phyloP scores from a whole-genome alignment of 495 filamentous ascomycete species.

The Talaromyces ruber region DNA sequence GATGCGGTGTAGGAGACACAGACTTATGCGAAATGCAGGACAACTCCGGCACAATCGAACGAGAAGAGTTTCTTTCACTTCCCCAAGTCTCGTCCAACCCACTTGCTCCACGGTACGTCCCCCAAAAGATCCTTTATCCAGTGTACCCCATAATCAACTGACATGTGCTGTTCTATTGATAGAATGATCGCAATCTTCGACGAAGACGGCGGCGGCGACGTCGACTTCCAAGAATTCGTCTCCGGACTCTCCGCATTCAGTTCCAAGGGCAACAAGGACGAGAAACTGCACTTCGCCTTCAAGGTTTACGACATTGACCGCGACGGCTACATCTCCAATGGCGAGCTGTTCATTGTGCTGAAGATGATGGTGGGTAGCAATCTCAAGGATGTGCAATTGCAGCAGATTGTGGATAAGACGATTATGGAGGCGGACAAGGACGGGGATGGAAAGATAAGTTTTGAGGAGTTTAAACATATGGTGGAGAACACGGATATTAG shows the following conservation, averaged over 20 bases:
- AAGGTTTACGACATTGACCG: conserved; percentile 99
- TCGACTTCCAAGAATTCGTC: conserved; percentile 99
- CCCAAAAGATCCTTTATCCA: not conserved
- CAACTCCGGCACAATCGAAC: conserved; percentile 95
- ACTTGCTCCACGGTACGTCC: conserved; percentile 73
- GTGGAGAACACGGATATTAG: conserved; percentile 96
- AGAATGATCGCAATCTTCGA: conserved; percentile 99
- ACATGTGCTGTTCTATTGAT: conserved; percentile 3
- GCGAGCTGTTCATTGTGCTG: conserved; percentile 96
- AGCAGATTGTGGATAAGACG: conserved; percentile 95
- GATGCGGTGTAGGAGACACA: not conserved
- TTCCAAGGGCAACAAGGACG: conserved; percentile 97
- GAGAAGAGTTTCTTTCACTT: conserved; percentile 94
- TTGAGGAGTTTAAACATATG: conserved; percentile 98
- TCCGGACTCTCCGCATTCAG: conserved; percentile 91
- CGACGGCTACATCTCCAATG: conserved; percentile 97
- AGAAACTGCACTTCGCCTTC: conserved; percentile 96
- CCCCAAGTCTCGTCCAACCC: conserved; percentile 98
- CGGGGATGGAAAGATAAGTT: conserved; percentile 95
- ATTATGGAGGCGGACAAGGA: conserved; percentile 99
- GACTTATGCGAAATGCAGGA: conserved; percentile 47
- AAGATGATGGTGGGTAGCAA: conserved; percentile 99
- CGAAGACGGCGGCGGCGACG: conserved; percentile 94
- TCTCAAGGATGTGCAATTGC: conserved; percentile 96
- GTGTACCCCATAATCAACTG: not conserved